Evolutionary conservation across 169 alveolate species (phyloP).

Genomic region (Babesia bovis): DNA sequence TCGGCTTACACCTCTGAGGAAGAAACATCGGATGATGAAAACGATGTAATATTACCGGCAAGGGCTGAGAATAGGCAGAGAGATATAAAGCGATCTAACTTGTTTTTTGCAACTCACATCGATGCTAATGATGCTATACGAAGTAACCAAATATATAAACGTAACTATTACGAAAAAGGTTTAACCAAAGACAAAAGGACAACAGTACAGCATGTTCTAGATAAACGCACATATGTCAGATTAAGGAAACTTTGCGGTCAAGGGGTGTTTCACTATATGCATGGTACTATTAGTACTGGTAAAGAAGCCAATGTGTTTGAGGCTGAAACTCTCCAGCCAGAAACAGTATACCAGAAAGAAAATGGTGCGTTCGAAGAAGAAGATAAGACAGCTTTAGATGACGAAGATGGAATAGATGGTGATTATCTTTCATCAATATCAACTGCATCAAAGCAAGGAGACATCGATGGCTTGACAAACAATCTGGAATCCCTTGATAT

Average conservation of each 20-base stretch:
- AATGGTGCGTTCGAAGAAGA: slow-evolving; percentile 3
- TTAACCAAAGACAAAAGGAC: slow-evolving; percentile 93
- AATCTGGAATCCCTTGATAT: background rate
- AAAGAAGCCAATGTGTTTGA: slow-evolving; percentile 97
- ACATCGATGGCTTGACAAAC: background rate
- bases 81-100: background rate
- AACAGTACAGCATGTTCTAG: slow-evolving; percentile 95
- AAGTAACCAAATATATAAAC: slow-evolving; percentile 46
- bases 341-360: slow-evolving; percentile 53
- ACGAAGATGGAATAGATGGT: background rate
- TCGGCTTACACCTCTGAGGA: background rate
- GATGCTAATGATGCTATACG: slow-evolving; percentile 18
- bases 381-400: slow-evolving; percentile 1
- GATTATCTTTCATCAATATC: background rate
- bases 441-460: slow-evolving; percentile 87
- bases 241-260: slow-evolving; percentile 87
- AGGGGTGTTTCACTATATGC: slow-evolving; percentile 86
- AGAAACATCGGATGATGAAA: slow-evolving; percentile 24
- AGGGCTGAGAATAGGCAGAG: background rate
- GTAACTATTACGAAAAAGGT: slow-evolving; percentile 74
- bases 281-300: slow-evolving; percentile 97
- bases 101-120: slow-evolving; percentile 1
- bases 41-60: background rate
- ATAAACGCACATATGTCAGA: slow-evolving; percentile 90
- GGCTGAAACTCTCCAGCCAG: slow-evolving; percentile 69